Percentiles rank a stretch among this genome's conserved stretches.
Conservation (phyloP, 1,284 basidiomycete genomes). For the Bjerkandera adusta region DNA sequence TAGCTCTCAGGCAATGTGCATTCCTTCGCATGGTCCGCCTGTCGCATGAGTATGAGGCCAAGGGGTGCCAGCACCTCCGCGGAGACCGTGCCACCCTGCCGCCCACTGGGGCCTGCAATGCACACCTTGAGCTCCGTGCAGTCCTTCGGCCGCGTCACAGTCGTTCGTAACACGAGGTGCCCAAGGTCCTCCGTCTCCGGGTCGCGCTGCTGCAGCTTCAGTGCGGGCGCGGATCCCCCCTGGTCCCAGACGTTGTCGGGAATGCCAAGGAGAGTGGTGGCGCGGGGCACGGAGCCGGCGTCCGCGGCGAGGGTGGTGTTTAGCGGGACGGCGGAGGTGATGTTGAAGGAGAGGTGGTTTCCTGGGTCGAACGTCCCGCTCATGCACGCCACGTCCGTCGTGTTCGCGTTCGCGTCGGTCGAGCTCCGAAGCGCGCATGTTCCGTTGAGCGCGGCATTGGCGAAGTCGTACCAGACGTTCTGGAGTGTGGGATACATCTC, state of each 20-base stretch:
- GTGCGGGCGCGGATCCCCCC: constrained; percentile 11
- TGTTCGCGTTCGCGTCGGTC: constrained; percentile 1
- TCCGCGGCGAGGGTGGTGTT: constrained; percentile 12
- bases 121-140: constrained; percentile 21
- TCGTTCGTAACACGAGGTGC: constrained; percentile 12
- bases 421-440: constrained; percentile 17
- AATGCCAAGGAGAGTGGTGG: constrained; percentile 9
- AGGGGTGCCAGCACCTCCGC: constrained; percentile 19
- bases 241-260: constrained; percentile 15
- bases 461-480: constrained; percentile 16
- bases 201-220: constrained; percentile 12
- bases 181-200: background rate
- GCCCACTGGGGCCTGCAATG: constrained; percentile 11
- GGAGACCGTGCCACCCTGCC: constrained; percentile 8
- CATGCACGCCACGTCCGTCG: constrained; percentile 14
- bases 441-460: constrained; percentile 11
- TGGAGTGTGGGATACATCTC: constrained; percentile 19
- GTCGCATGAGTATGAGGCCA: constrained; percentile 18
- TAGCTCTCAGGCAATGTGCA: constrained; percentile 15
- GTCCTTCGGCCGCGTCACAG: constrained; percentile 15
- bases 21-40: constrained; percentile 15
- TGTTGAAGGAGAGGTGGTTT: constrained; percentile 14
- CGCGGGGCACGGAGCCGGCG: background rate
- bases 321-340: constrained; percentile 18
- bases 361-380: constrained; percentile 14